Base-by-base conservation (phyloP, 768 basidiomycete genomes). In the Psilocybe sp. region DNA sequence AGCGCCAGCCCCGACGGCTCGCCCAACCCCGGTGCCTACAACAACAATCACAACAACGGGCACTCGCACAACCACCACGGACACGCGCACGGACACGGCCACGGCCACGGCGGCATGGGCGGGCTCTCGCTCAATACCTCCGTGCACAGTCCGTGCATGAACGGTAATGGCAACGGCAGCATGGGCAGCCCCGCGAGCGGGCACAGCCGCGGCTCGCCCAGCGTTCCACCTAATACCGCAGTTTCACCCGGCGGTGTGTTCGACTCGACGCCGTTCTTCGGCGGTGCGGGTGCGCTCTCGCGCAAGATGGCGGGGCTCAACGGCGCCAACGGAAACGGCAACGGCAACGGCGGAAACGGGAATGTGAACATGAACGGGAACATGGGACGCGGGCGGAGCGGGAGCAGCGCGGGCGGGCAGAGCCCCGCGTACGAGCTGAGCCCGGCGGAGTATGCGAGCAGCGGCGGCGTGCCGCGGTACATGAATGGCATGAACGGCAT, bases 391-490 rank as follows among this genome's bases (percentile, higher is more conserved):
- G 46, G 41, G n/a, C 44, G 31, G 19, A 31, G 23, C 16, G 52
- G 13, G 40, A 20, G 52, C 14, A 23, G 11, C 23, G 41, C 16
- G 40, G 37, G 34, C 20, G 35, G 11, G 11, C 18, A 47, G 19
- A 35, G 40, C 32, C 46, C 8, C 45, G 52, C 50, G 12, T 62
- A 60, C 43, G 61, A 62, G 46, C 39, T 62, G 5, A 51, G 51
- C 10, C 54, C 38, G 40, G 46, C 32, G 38, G 40, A 45, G 20
- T 36, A 39, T 52, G 50, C 48, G 33, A 44, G 39, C 54, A 40
- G 39, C 23, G 36, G 31, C 35, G 43, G 34, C 47, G 47, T 51
- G 38, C 42, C 50, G 31, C 18, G 38, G 37, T 40, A 44, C 44
- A 44, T 33, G 52, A 40, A 31, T 23, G 53, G 52, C 16, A 39